Evolutionary conservation across 2,329 filamentous ascomycete genomes (phyloP), one percentile per base, ranked within the genome.

Genomic region (Colletotrichum australisinense): DNA sequence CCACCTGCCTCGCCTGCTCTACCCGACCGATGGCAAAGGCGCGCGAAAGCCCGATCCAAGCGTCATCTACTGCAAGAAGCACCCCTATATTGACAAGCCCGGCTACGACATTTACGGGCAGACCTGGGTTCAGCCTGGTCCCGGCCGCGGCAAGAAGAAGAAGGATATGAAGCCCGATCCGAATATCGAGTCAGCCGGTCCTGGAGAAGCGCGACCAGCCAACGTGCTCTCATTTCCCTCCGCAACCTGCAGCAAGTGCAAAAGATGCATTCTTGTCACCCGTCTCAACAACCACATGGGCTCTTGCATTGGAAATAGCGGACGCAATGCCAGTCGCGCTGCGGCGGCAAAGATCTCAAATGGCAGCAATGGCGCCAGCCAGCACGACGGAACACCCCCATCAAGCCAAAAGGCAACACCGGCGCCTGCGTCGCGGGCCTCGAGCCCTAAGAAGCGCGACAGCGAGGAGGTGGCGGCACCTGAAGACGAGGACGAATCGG

Each of bases 101-200:
- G 93, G 93, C 73, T 93, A 92, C 83, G 93, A 96, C 81, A 94
- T 95, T 76, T 95, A 95, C 82, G 93, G 93, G 63, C 94, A 95
- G 82, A 94, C 93, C 32, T 95, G 94, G 88, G 92, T 94, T 16
- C 91, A 91, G 22, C 92, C 93, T 26, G 89, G 89, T 0, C 91
- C 91, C 26, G 91, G 91, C 16, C 89, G 93, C 73, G 93, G 93
- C 73, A 94, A 93, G 85, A 94, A 93, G 86, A 95, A 93, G 88
- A 95, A 94, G 87, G 93, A 92, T 80, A 91, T 92, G 85, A 91
- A 90, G 85, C 90, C 86, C 82, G 83, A 85, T 76, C 83, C 84
- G 63, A 83, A 85, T 58, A 80, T 84, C 76, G 88, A 89, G 73
- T 86, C 85, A 22, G 82, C 86, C 14, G 83, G 84, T 12, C 80